Conservation (phyloP, 2,329 filamentous ascomycete species). For the Cladophialophora yegresii region DNA sequence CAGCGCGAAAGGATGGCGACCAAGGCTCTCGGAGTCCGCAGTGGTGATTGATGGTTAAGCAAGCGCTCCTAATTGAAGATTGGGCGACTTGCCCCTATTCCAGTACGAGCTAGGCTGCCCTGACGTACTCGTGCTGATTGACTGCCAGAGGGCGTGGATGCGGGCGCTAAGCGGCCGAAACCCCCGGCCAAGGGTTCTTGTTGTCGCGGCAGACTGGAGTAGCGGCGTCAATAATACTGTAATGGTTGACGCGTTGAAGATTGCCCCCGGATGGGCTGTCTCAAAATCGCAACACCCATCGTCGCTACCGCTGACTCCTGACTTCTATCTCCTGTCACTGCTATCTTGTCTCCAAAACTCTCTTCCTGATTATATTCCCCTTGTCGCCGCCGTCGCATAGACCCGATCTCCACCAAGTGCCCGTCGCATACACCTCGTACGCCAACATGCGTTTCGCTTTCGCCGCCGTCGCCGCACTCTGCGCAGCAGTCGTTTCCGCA, state of each 20-base stretch:
- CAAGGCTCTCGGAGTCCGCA: not conserved
- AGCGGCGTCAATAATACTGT: not conserved
- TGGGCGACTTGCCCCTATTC: conserved; percentile 5
- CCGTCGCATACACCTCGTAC: not conserved
- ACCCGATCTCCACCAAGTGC: conserved; percentile 5
- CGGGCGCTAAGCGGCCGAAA: conserved; percentile 17
- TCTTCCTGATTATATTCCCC: not conserved
- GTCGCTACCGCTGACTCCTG: conserved; percentile 5
- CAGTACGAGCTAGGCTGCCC: conserved; percentile 4
- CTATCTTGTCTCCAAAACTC: not conserved
- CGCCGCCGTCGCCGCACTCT: conserved; percentile 48
- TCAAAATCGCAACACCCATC: conserved; percentile 9
- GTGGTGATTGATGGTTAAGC: not conserved
- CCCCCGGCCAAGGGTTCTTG: not conserved
- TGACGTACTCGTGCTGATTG: conserved; percentile 9
- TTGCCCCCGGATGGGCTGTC: conserved; percentile 11
- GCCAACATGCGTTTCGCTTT: conserved; percentile 50
- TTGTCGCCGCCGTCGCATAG: not conserved
- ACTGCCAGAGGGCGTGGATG: not conserved
- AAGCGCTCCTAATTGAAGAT: not conserved
- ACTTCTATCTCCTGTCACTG: not conserved
- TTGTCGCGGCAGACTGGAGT: conserved; percentile 9
- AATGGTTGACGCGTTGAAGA: conserved; percentile 10
- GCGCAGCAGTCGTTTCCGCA: conserved; percentile 50
- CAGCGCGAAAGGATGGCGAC: not conserved